Percentiles rank a stretch among this genome's conserved stretches.
Conservation (phyloP, 805 yeast genomes). For the Ogataea pignaliae region DNA sequence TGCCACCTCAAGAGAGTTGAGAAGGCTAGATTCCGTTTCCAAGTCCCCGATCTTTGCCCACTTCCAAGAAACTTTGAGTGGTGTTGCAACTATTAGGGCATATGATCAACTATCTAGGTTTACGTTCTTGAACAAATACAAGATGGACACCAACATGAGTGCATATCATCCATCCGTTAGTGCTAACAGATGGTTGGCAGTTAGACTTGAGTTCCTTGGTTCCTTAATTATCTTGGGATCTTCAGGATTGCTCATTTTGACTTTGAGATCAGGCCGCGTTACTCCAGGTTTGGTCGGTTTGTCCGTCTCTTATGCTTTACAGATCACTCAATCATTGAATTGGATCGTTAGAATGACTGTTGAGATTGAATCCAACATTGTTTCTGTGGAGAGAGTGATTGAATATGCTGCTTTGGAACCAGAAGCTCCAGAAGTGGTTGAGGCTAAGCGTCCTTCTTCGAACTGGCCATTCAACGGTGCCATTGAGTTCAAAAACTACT, state of each 20-base stretch:
- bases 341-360: slow-evolving; percentile 99
- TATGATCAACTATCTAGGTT: slow-evolving; percentile 64
- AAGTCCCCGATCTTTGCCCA: slow-evolving; percentile 80
- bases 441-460: slow-evolving; percentile 51
- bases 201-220: slow-evolving; percentile 87
- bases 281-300: slow-evolving; percentile 93
- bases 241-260: slow-evolving; percentile 72
- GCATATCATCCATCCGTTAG: slow-evolving; percentile 90
- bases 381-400: slow-evolving; percentile 64
- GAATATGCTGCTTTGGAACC: slow-evolving; percentile 50
- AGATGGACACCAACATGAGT: slow-evolving; percentile 82
- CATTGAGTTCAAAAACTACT: slow-evolving; percentile 63
- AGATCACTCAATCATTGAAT: slow-evolving; percentile 86
- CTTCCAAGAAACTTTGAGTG: slow-evolving; percentile 76
- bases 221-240: slow-evolving; percentile 83
- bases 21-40: slow-evolving; percentile 76
- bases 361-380: slow-evolving; percentile 96
- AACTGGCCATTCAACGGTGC: slow-evolving; percentile 75
- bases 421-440: slow-evolving; percentile 70
- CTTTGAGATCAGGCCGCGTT: slow-evolving; percentile 62
- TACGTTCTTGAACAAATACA: slow-evolving; percentile 55
- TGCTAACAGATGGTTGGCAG: slow-evolving; percentile 97
- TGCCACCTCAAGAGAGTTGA: slow-evolving; percentile 74
- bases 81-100: slow-evolving; percentile 73
- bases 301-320: slow-evolving; percentile 88